Evolutionary conservation across 2,329 filamentous ascomycete species (phyloP).

Genomic region (Ilyonectria robusta): DNA sequence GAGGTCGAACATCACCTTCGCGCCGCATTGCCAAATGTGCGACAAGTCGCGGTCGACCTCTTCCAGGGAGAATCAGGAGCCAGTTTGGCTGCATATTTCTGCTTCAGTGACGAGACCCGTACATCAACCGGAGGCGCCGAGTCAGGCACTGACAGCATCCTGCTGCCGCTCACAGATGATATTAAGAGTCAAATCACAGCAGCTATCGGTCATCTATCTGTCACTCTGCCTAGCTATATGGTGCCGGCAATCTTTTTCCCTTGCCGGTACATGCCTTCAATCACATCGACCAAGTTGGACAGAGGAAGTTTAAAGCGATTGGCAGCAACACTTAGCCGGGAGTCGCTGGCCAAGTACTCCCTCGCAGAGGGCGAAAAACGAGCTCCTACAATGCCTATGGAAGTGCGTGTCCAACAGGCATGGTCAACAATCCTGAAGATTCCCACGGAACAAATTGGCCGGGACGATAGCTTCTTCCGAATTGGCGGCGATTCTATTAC

Average conservation of each 20-base stretch:
- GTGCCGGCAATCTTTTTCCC: slow-evolving; percentile 38
- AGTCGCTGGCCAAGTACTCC: slow-evolving; percentile 1
- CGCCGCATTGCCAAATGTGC: not conserved
- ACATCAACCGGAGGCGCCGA: not conserved
- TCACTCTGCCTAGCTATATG: slow-evolving; percentile 35
- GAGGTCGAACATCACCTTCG: slow-evolving; percentile 34
- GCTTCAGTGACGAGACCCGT: not conserved
- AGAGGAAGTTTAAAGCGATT: slow-evolving; percentile 28
- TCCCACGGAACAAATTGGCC: slow-evolving; percentile 47
- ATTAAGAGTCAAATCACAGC: not conserved
- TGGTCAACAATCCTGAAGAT: slow-evolving; percentile 48
- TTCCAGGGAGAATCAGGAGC: not conserved
- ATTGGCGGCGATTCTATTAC: slow-evolving; percentile 34
- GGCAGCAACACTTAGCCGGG: slow-evolving; percentile 22
- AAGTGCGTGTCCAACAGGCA: slow-evolving; percentile 39
- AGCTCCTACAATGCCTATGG: not conserved
- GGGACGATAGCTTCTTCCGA: slow-evolving; percentile 29
- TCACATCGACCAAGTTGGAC: slow-evolving; percentile 35
- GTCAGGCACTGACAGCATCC: not conserved
- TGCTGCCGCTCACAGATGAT: not conserved
- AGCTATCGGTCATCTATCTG: slow-evolving; percentile 4
- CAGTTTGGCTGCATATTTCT: not conserved
- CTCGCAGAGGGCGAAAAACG: not conserved
- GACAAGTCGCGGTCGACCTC: slow-evolving; percentile 8
- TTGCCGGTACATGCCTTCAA: slow-evolving; percentile 30